Base-by-base conservation (phyloP, 768 basidiomycete genomes). In the Albatrellus ellisii region DNA sequence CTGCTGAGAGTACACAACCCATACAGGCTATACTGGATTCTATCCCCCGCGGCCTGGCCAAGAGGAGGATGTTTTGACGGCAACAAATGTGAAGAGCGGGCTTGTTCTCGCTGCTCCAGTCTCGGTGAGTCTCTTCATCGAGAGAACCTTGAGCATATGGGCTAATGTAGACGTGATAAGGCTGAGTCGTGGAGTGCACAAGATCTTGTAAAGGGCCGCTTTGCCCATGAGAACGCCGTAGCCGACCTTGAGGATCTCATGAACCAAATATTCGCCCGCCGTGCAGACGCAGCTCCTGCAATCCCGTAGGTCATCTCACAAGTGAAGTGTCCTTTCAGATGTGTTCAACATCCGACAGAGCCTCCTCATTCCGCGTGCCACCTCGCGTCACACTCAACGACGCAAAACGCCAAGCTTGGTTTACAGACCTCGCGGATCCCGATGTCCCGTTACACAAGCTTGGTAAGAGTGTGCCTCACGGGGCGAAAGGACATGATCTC, bases 381-480 rank as follows among this genome's bases (percentile, higher is more conserved):
- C 74, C 79, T n/a, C 65, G 87, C 51, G 83, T 86, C 4, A 89
- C 87, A 1, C 62, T 83, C 10, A 87, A 81, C 39, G 84, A 88
- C 50, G 62, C 76, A 5, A 85, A 83, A 56, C 69, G 81, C n/a
- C 72, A 78, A 43, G 67, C 79, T 6, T 90, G 87, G 87, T 84
- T 88, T 53, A 70, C 74, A 6, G 85, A 88, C 53, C 70, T 90
- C 9, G 84, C 87, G 10, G 75, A 89, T 48, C 76, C 85, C 1
- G 68, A 77, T 25, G 80, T 90, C 11, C 87, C 87, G 4, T 66
- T 90, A 12, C 65, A 80, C 54, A 88, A 84, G 54, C 64, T 90
- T 8, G 82, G 82, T 5, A 87, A 86, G 61, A 84, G 75, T 54
- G 82, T 90, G 4, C 88, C 87, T 2, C 84, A 90, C 54, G 84